Evolutionary conservation across 1,284 basidiomycete genomes (phyloP).

Genomic region (Agaricales sp.): DNA sequence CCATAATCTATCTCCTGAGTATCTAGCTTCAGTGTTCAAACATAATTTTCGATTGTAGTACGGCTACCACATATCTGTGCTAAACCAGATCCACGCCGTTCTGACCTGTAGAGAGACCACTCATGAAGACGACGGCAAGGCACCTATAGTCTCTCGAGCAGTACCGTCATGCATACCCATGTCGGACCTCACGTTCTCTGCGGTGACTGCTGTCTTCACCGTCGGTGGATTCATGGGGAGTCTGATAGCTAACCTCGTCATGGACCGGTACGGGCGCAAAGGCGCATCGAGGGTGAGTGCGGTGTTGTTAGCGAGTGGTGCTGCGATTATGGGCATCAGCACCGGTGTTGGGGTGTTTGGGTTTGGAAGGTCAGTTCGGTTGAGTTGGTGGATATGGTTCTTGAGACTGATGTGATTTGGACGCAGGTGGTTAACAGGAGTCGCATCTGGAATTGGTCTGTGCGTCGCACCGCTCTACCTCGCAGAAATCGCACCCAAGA

Average conservation of each 20-base stretch:
- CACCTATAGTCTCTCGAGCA: slow-evolving; percentile 15
- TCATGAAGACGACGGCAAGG: slow-evolving; percentile 15
- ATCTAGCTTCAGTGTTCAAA: no score
- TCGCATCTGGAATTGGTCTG: slow-evolving; percentile 76
- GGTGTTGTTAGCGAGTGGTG: slow-evolving; percentile 47
- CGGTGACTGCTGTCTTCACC: slow-evolving; percentile 80
- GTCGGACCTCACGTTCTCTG: slow-evolving; percentile 65
- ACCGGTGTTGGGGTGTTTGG: slow-evolving; percentile 46
- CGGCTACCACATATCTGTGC: slow-evolving; percentile 77
- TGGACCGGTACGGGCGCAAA: slow-evolving; percentile 60
- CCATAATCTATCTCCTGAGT: no score
- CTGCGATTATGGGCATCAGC: slow-evolving; percentile 55
- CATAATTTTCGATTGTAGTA: slow-evolving; percentile 29
- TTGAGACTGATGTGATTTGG: slow-evolving; percentile 34
- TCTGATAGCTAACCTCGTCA: slow-evolving; percentile 56
- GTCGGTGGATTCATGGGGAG: slow-evolving; percentile 82
- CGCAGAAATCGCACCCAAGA: slow-evolving; percentile 68
- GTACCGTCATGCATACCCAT: slow-evolving; percentile 68
- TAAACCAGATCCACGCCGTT: slow-evolving; percentile 79
- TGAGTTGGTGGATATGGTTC: slow-evolving; percentile 4
- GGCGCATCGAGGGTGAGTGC: slow-evolving; percentile 54
- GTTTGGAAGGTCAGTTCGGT: slow-evolving; percentile 51
- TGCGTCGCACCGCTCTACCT: slow-evolving; percentile 85
- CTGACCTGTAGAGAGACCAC: slow-evolving; percentile 47
- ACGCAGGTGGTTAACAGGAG: slow-evolving; percentile 44